Conservation (phyloP, 768 basidiomycete species). For the Trichaptum fuscoviolaceum region DNA sequence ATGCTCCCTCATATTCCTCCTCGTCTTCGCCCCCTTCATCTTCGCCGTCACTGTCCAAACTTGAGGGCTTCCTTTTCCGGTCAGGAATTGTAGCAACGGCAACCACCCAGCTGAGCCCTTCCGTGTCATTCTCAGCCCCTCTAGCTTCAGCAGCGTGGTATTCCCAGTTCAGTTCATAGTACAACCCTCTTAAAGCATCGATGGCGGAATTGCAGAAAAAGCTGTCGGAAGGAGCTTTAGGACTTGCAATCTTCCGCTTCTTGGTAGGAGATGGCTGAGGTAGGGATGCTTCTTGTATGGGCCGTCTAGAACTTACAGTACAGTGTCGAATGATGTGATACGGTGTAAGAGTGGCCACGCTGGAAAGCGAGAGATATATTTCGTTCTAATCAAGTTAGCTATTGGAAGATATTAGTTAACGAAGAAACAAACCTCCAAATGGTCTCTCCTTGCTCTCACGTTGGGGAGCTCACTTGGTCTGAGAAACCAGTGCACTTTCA, state of each 20-base stretch:
- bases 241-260: slow-evolving; percentile 18
- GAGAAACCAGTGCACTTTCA: slow-evolving; percentile 74
- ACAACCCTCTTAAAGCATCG: slow-evolving; percentile 53
- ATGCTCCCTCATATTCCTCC: slow-evolving; percentile 10
- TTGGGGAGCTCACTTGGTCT: slow-evolving; percentile 57
- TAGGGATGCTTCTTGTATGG: background rate
- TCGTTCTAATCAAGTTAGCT: slow-evolving; percentile 49
- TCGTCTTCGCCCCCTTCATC: slow-evolving; percentile 13
- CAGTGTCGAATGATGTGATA: slow-evolving; percentile 49
- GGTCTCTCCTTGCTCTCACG: slow-evolving; percentile 54
- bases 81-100: slow-evolving; percentile 5
- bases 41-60: slow-evolving; percentile 3
- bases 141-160: slow-evolving; percentile 39
- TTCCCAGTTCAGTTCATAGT: slow-evolving; percentile 59
- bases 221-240: slow-evolving; percentile 12
- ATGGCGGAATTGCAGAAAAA: slow-evolving; percentile 60
- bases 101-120: slow-evolving; percentile 16
- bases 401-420: background rate
- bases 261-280: slow-evolving; percentile 15
- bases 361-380: slow-evolving; percentile 59
- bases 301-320: slow-evolving; percentile 26
- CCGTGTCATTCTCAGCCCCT: slow-evolving; percentile 10
- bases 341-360: slow-evolving; percentile 44
- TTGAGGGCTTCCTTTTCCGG: slow-evolving; percentile 7
- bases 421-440: slow-evolving; percentile 44